Evolutionary conservation across 1,284 basidiomycete genomes (phyloP), one percentile per base, ranked within the genome.

Genomic region (Pseudozyma thailandica): DNA sequence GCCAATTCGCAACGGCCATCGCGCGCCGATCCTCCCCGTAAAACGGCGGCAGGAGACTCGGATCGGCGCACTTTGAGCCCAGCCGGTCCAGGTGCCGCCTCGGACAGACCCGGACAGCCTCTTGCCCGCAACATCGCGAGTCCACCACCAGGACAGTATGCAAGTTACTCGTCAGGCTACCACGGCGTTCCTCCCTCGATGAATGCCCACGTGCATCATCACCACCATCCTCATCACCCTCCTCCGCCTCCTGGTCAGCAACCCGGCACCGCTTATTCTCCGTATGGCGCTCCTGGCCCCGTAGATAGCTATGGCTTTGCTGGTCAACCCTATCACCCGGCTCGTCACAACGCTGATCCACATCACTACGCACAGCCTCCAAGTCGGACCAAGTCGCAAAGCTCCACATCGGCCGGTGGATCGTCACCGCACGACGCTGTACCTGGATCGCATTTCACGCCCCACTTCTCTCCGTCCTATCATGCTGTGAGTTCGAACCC

Each of bases 381-480:
- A 2, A 46, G 43, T 21, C 56, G 55, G 18, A 47, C 55, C 31
- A 45, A 50, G 13, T 59, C 62, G n/a, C 55, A 59, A 31, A 65
- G 62, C 52, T 65, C 62, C 6, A 56, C 35, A 16, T 59, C 62
- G 13, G 52, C 55, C 2, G 42, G 42, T 26, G 31, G 27, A 6
- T 20, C 47, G 6, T 26, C 56, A 20, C 39, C 51, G 6, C 56
- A 55, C 43, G 56, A 59, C 23, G 38, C 42, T 9, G 56, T 44
- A 18, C 12, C 51, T 10, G 56, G 56, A 7, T 51, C 56, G 23
- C 56, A 39, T 9, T 59, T 47, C 23, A 15, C 51, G 10, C 38
- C 52, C 6, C 62, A 65, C 42, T 64, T 51, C 23, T 38, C 55
- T 15, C 44, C 60, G n/a, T 56, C 60, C 31, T 64, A 35, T n/a